These are phyloP conservation scores for Cryoendolithus antarcticus DNA, from an alignment of 2,329 filamentous ascomycete genomes.

Conservation along the genomic window DNA sequence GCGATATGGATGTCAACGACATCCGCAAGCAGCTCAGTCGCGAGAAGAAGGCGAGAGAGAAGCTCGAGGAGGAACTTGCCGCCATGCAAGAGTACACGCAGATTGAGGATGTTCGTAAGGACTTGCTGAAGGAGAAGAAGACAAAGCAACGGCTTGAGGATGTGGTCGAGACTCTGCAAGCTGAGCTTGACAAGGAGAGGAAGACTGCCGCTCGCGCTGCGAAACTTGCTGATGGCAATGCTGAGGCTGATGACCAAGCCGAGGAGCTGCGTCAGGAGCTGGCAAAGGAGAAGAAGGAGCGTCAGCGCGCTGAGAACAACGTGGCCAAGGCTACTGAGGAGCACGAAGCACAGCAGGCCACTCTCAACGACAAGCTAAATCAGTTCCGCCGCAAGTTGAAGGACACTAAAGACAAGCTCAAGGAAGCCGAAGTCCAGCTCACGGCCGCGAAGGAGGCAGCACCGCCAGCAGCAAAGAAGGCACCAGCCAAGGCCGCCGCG, in stretches of 20 bases:
- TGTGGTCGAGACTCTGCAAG: constrained; percentile 20
- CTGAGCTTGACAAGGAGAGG: constrained; percentile 23
- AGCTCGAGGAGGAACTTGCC: constrained; percentile 22
- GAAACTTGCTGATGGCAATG: constrained; percentile 30
- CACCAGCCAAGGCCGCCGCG: constrained; percentile 21
- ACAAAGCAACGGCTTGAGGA: constrained; percentile 24
- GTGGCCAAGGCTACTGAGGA: constrained; percentile 46
- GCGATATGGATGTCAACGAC: constrained; percentile 20
- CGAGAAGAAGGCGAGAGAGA: constrained; percentile 21
- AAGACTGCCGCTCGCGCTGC: constrained; percentile 25
- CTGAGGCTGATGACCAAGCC: constrained; percentile 28
- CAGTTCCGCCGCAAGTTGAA: constrained; percentile 58
- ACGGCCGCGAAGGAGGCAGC: constrained; percentile 28
- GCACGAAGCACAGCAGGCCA: constrained; percentile 48
- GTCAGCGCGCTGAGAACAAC: constrained; percentile 40
- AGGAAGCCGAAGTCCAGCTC: constrained; percentile 45
- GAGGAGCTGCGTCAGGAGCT: constrained; percentile 40
- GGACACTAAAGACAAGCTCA: constrained; percentile 59
- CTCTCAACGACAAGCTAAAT: constrained; percentile 59
- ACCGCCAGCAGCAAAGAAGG: constrained; percentile 21
- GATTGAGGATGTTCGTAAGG: constrained; percentile 21
- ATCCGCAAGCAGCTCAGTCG: constrained; percentile 20
- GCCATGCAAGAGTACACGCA: constrained; percentile 26
- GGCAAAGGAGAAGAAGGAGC: constrained; percentile 38
- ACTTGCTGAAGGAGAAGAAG: constrained; percentile 20